Evolutionary conservation across 768 basidiomycete genomes (phyloP).

Genomic region (Tremella mesenterica): DNA sequence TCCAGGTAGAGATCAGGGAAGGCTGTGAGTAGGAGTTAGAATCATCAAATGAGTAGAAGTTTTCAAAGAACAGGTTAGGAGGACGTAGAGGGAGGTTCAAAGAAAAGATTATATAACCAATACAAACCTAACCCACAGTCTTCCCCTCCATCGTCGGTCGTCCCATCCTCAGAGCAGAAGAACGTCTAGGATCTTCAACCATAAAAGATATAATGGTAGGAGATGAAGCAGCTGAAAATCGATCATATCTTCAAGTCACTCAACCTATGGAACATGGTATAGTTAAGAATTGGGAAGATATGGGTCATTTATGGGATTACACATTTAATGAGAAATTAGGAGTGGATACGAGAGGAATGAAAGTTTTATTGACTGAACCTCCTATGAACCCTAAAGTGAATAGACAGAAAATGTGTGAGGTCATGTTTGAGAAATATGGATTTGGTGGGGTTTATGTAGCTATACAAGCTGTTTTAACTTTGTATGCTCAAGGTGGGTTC

Average conservation of each 20-base stretch:
- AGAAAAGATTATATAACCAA: background rate
- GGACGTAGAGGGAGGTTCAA: background rate
- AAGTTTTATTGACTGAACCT: constrained; percentile 90
- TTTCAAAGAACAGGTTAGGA: background rate
- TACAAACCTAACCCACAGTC: constrained; percentile 53
- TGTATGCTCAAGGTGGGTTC: constrained; percentile 89
- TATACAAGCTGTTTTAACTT: constrained; percentile 93
- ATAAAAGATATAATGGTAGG: constrained; percentile 99
- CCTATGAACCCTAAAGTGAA: constrained; percentile 98
- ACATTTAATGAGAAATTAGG: constrained; percentile 93
- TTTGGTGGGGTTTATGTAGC: constrained; percentile 94
- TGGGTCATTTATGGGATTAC: constrained; percentile 96
- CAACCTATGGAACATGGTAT: constrained; percentile 99
- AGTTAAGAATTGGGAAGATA: constrained; percentile 98
- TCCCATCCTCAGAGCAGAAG: constrained; percentile 93
- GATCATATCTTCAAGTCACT: constrained; percentile 90
- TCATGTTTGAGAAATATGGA: constrained; percentile 99
- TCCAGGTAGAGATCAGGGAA: too few species aligned
- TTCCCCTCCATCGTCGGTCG: constrained; percentile 96
- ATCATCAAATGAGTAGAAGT: too few species aligned
- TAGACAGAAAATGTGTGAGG: constrained; percentile 85
- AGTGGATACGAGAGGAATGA: constrained; percentile 74
- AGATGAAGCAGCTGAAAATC: constrained; percentile 87
- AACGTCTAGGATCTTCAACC: constrained; percentile 71
- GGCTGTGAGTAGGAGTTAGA: too few species aligned